Percentiles rank a stretch among this genome's conserved stretches.
phyloP scores from a whole-genome alignment of 345 rosid species.

The Pistacia integerrima region DNA sequence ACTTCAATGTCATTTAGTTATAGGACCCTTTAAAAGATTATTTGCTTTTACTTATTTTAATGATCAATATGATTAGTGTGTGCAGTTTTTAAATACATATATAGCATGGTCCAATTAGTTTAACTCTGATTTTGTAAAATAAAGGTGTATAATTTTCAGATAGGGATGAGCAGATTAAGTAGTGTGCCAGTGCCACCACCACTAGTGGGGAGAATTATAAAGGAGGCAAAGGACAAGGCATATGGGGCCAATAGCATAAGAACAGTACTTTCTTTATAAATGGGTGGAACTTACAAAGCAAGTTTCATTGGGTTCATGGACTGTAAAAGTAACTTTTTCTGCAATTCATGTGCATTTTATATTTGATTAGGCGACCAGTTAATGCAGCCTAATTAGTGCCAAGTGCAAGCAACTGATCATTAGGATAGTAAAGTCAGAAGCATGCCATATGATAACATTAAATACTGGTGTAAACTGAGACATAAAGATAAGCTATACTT shows the following conservation, averaged over 20 bases:
- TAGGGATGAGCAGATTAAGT: not conserved
- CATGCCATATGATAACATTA: not conserved
- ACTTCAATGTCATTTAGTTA: no score
- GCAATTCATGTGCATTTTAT: not conserved
- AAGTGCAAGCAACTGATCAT: not conserved
- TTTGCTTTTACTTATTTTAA: no score
- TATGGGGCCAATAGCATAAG: not conserved
- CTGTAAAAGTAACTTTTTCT: not conserved
- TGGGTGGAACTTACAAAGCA: constrained; percentile 6
- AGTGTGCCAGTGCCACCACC: not conserved
- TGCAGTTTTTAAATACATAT: no score
- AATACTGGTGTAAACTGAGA: no score
- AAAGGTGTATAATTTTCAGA: no score
- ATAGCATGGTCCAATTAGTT: no score
- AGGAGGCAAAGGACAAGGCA: not conserved
- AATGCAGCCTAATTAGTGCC: not conserved
- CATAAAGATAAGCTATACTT: no score
- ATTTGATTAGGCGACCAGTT: not conserved
- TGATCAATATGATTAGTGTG: no score
- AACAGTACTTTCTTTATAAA: not conserved
- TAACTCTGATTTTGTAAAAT: no score
- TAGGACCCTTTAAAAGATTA: no score
- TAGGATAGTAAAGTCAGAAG: not conserved
- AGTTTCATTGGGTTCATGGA: constrained; percentile 1
- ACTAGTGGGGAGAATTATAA: not conserved